These are phyloP conservation scores for Stagonosporopsis rhizophila DNA, from an alignment of 2,329 filamentous ascomycete species.

Conservation along the genomic window DNA sequence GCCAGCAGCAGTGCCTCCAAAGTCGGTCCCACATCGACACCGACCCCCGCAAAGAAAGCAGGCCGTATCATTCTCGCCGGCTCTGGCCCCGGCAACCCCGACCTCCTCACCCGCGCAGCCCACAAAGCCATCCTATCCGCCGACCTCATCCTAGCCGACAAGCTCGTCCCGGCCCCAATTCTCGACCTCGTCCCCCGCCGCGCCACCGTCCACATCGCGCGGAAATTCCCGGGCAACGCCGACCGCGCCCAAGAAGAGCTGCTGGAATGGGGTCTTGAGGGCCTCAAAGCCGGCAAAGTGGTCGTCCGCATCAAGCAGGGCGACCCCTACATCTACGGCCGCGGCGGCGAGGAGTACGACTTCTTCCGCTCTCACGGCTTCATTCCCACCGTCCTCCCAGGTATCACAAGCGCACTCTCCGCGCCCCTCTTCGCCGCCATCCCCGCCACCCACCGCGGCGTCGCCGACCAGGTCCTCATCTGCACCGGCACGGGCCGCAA, in stretches of 20 bases:
- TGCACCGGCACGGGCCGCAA: conserved; percentile 96
- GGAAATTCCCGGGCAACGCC: conserved; percentile 97
- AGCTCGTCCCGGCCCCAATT: conserved; percentile 83
- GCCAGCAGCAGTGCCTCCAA: conserved; percentile 50
- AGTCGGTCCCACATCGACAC: conserved; percentile 29
- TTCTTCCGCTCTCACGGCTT: conserved; percentile 80
- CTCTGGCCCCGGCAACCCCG: conserved; percentile 89
- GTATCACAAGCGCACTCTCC: conserved; percentile 85
- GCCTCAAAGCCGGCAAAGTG: conserved; percentile 71
- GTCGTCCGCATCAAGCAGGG: conserved; percentile 95
- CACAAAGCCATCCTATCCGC: conserved; percentile 77
- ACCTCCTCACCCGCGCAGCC: conserved; percentile 84
- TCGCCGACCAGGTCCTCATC: conserved; percentile 92
- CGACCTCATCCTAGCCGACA: conserved; percentile 83
- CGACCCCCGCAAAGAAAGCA: conserved; percentile 39
- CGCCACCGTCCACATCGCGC: conserved; percentile 87
- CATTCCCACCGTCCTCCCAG: conserved; percentile 77
- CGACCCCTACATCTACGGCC: conserved; percentile 94
- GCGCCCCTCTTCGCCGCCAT: conserved; percentile 89
- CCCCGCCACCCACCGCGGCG: conserved; percentile 85
- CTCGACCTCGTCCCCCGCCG: conserved; percentile 89
- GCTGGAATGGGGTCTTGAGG: conserved; percentile 76
- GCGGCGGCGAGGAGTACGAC: conserved; percentile 89
- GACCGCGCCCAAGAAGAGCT: conserved; percentile 93
- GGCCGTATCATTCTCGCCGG: conserved; percentile 88